Conservation (phyloP, 768 basidiomycete genomes). For the Russula emetica region DNA sequence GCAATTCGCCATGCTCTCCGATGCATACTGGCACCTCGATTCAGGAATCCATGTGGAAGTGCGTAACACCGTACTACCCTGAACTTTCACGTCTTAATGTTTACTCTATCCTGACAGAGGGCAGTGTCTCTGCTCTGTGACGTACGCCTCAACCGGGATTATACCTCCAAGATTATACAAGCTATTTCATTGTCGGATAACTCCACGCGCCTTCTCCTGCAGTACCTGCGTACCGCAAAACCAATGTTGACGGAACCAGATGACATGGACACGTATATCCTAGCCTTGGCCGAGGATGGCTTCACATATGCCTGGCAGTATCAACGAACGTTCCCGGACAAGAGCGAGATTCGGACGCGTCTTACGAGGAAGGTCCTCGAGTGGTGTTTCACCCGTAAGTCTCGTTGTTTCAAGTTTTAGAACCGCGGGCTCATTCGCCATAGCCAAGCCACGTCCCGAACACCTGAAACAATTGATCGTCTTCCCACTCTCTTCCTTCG, state of each 20-base stretch:
- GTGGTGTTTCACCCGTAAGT: slow-evolving; percentile 70
- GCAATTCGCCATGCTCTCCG: slow-evolving; percentile 69
- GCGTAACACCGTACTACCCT: slow-evolving; percentile 33
- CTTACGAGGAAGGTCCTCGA: slow-evolving; percentile 57
- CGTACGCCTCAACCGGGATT: slow-evolving; percentile 68
- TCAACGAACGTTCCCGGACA: slow-evolving; percentile 65
- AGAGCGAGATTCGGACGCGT: slow-evolving; percentile 47
- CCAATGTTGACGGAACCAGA: slow-evolving; percentile 63
- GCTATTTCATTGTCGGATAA: slow-evolving; percentile 49
- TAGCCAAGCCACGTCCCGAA: slow-evolving; percentile 37
- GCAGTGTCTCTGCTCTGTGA: slow-evolving; percentile 74
- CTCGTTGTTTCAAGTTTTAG: not conserved
- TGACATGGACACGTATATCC: slow-evolving; percentile 65
- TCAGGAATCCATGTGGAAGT: slow-evolving; percentile 61
- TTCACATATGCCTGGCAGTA: slow-evolving; percentile 73
- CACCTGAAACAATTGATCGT: slow-evolving; percentile 60
- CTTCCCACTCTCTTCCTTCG: slow-evolving; percentile 61
- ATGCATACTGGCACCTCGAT: slow-evolving; percentile 84
- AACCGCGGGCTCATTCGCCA: not conserved
- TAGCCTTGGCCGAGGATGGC: slow-evolving; percentile 62
- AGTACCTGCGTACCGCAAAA: slow-evolving; percentile 72
- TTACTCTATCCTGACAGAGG: slow-evolving; percentile 39
- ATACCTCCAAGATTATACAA: slow-evolving; percentile 71
- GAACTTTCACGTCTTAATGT: slow-evolving; percentile 3
- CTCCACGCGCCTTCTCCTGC: slow-evolving; percentile 55